These are phyloP conservation scores for Sparassis latifolia DNA, from an alignment of 1,284 basidiomycete genomes.

Conservation along the genomic window DNA sequence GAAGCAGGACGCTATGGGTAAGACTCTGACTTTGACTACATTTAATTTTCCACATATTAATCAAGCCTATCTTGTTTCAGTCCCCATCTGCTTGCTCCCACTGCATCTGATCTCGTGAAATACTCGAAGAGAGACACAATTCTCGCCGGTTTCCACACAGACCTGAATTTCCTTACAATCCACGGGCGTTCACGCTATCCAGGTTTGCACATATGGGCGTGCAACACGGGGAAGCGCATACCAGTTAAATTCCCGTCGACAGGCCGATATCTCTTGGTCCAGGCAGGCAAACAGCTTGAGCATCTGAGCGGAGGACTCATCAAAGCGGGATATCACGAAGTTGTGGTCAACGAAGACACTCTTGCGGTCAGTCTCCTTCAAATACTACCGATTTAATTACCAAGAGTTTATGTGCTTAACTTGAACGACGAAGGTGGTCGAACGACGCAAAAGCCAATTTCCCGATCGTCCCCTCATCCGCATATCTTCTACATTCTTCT, in stretches of 20 bases:
- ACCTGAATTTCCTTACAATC: constrained; percentile 81
- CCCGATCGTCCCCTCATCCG: constrained; percentile 81
- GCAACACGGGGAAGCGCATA: constrained; percentile 85
- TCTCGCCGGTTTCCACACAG: constrained; percentile 87
- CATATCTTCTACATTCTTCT: constrained; percentile 93
- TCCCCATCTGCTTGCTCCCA: constrained; percentile 85
- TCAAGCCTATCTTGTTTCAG: constrained; percentile 32
- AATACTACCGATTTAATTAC: neutral
- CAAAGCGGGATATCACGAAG: constrained; percentile 90
- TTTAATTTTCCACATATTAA: neutral
- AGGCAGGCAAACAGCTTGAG: constrained; percentile 90
- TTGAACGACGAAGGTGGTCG: constrained; percentile 46
- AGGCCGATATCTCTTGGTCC: constrained; percentile 70
- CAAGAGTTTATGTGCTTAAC: neutral
- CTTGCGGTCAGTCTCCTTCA: constrained; percentile 42
- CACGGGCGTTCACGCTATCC: constrained; percentile 86
- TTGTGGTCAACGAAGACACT: constrained; percentile 80
- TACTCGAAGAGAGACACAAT: constrained; percentile 76
- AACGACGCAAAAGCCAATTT: constrained; percentile 46
- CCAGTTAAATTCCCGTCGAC: constrained; percentile 72
- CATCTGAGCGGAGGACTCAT: constrained; percentile 83
- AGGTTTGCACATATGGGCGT: constrained; percentile 85
- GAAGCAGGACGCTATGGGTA: constrained; percentile 81
- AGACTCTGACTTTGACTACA: constrained; percentile 16
- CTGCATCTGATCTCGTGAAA: constrained; percentile 79